Percentiles rank a stretch among this genome's conserved stretches.
Evolutionary conservation across 2,329 filamentous ascomycete species (phyloP).

Genomic region (Capronia americana): DNA sequence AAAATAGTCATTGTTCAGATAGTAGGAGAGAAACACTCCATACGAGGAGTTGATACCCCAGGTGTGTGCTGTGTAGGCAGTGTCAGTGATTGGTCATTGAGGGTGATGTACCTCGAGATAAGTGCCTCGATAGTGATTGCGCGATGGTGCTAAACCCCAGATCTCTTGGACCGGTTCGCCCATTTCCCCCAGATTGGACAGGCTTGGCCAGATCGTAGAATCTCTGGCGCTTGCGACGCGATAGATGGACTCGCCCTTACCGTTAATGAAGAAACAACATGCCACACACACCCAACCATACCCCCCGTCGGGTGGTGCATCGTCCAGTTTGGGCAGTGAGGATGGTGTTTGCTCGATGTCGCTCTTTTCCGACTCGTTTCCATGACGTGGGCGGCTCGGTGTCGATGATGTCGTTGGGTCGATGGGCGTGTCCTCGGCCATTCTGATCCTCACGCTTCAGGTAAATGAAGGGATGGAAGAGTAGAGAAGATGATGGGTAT

Average conservation of each 20-base stretch:
- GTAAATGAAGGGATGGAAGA: neutral
- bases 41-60: constrained; percentile 72
- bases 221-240: neutral
- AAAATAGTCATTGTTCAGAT: constrained; percentile 62
- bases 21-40: constrained; percentile 66
- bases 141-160: constrained; percentile 23
- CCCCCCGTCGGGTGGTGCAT: constrained; percentile 59
- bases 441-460: neutral
- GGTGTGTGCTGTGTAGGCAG: constrained; percentile 59
- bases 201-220: constrained; percentile 4
- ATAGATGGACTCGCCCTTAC: constrained; percentile 36
- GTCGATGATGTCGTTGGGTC: constrained; percentile 6
- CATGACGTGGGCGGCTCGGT: constrained; percentile 11
- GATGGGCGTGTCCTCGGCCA: constrained; percentile 26
- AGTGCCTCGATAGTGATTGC: constrained; percentile 18
- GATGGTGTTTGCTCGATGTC: constrained; percentile 30
- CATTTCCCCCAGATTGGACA: constrained; percentile 16
- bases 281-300: constrained; percentile 69
- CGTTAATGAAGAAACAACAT: constrained; percentile 65
- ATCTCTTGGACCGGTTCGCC: constrained; percentile 1
- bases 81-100: constrained; percentile 17
- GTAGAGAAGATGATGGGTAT: neutral
- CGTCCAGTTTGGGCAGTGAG: constrained; percentile 35
- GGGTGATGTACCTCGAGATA: constrained; percentile 1
- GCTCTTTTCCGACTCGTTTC: constrained; percentile 25